Evolutionary conservation across 495 filamentous ascomycete genomes (phyloP).

Genomic region (Neurospora africana): DNA sequence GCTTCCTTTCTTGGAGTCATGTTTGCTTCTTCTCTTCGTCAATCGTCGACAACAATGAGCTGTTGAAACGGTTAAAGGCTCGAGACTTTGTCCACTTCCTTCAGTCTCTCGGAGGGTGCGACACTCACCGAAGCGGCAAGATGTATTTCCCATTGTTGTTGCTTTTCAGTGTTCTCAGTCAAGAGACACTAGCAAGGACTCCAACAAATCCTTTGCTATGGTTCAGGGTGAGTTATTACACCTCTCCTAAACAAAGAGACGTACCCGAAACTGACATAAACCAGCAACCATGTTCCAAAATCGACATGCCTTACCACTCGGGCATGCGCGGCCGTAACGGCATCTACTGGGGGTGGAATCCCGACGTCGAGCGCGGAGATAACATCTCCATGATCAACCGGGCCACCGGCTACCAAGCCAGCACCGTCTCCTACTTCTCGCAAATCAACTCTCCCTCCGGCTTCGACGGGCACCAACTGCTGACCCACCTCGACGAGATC

Average conservation of each 20-base stretch:
- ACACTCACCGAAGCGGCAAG: not conserved
- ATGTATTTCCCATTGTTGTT: not conserved
- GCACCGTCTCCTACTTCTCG: not conserved
- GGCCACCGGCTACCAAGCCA: not conserved
- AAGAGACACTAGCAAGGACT: not conserved
- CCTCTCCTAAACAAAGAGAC: not conserved
- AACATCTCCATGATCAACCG: slow-evolving; percentile 2
- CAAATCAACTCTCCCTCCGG: slow-evolving; percentile 5
- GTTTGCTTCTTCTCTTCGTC: not conserved
- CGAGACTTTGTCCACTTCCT: not conserved
- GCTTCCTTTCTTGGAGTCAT: not conserved
- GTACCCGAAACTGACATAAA: not conserved
- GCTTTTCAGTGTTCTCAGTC: not conserved
- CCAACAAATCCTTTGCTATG: not conserved
- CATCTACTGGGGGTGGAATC: slow-evolving; percentile 7
- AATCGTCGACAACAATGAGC: not conserved
- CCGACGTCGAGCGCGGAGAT: not conserved
- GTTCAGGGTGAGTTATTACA: not conserved
- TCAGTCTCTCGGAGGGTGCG: not conserved
- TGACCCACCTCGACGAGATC: not conserved
- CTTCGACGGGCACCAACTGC: slow-evolving; percentile 5
- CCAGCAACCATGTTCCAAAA: slow-evolving; percentile 1
- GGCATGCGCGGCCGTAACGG: slow-evolving; percentile 4
- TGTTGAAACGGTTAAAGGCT: not conserved
- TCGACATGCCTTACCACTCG: not conserved